Evolutionary conservation across 1,284 basidiomycete species (phyloP), one percentile per base, ranked within the genome.

Genomic region (Cryptococcus jaspeensis): DNA sequence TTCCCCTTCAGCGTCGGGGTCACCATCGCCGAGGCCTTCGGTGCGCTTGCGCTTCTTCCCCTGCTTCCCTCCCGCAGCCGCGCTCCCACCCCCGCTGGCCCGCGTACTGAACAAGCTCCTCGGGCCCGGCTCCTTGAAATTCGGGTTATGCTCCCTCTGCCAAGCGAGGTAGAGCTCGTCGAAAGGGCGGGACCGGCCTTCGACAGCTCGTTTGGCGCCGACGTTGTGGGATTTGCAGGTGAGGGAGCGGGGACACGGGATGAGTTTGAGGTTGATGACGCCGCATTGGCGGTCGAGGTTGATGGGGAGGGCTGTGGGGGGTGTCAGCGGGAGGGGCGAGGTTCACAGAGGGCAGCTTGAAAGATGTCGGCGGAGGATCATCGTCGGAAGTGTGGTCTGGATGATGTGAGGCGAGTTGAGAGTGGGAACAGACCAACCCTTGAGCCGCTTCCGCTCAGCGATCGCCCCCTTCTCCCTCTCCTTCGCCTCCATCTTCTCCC

Each of bases 161-260:
- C 92, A 98, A 57, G 97, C 94, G 43, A 90, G 81, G 15, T 93
- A 82, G 11, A 99, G 83, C 54, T 88, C 87, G 70, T 97, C 94
- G 75, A 93, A 99, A 1, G 81, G 78, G 49, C 87, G 84, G 0
- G 90, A 90, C 9, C 96, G 89, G 32, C 92, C 92, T 63, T 85
- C 83, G 0, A 99, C 93, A 6, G 90, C 84, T 20, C 96, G 88
- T 76, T 99, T 99, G 25, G 92, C 90, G 36, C 92, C 92, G 89
- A 99, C 96, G 1, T 91, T 89, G 74, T 99, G 95, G 4, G 95
- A 93, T 78, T 99, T 99, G 82, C 95, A 99, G 0, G 95, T 98
- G 37, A 99, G 83, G 13, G 92, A 93, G 41, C 95, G 90, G 16
- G 92, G 92, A 75, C 95, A 99, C 0, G 91, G 92, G 11, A 92